Conservation (phyloP, 2,329 filamentous ascomycete species). For the Phoma sp. region DNA sequence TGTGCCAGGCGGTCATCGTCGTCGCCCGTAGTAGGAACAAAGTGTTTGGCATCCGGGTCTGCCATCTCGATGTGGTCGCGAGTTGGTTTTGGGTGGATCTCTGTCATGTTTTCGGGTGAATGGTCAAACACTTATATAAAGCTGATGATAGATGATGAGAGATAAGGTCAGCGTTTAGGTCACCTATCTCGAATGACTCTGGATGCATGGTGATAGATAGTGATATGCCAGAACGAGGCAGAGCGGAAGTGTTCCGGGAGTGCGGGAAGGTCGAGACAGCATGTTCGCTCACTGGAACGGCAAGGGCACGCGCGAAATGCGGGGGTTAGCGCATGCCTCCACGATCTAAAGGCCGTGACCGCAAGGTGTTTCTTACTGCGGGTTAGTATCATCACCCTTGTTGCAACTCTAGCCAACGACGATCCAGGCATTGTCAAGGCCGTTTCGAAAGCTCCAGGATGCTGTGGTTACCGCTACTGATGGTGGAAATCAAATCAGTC, state of each 20-base stretch:
- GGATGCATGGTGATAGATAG: too few species aligned
- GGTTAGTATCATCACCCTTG: background rate
- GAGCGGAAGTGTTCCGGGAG: slow-evolving; percentile 13
- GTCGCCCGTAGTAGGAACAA: slow-evolving; percentile 6
- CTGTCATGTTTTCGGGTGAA: background rate
- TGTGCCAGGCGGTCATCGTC: slow-evolving; percentile 29
- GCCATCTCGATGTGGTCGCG: slow-evolving; percentile 18
- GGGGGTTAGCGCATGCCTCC: slow-evolving; percentile 13
- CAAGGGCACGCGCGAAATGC: slow-evolving; percentile 3
- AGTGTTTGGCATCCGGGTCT: slow-evolving; percentile 16
- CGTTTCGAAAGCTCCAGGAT: background rate
- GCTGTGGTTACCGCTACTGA: background rate
- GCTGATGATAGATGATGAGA: background rate
- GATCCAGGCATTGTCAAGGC: background rate
- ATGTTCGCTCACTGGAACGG: background rate
- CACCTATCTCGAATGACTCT: too few species aligned
- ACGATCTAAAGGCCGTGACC: background rate
- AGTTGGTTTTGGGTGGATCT: slow-evolving; percentile 10
- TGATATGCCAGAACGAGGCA: slow-evolving; percentile 2
- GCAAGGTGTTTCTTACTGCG: background rate
- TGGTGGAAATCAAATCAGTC: background rate
- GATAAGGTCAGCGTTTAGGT: slow-evolving; percentile 15
- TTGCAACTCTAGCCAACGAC: background rate
- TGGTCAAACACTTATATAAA: slow-evolving; percentile 8
- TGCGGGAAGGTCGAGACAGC: slow-evolving; percentile 2